Conservation (phyloP, 768 basidiomycete genomes). For the Pulveroboletus ravenelii region DNA sequence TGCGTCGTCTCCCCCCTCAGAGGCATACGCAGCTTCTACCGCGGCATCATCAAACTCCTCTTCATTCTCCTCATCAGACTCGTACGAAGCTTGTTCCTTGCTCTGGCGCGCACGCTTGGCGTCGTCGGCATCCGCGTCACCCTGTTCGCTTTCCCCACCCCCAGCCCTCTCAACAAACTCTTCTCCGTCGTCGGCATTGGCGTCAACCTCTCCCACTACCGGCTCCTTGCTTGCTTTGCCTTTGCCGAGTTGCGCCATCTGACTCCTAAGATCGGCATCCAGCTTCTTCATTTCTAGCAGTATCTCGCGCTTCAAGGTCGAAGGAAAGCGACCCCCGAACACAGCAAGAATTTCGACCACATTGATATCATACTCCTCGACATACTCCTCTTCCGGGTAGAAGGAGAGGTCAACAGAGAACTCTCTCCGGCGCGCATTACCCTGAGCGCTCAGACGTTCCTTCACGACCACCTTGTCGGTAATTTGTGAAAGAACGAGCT, state of each 20-base stretch:
- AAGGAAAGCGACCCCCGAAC: constrained; percentile 73
- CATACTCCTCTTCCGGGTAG: constrained; percentile 83
- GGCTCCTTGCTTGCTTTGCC: constrained; percentile 53
- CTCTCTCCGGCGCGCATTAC: constrained; percentile 65
- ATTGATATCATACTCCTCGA: constrained; percentile 73
- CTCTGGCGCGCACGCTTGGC: constrained; percentile 68
- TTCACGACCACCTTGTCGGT: constrained; percentile 78
- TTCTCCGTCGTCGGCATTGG: constrained; percentile 52
- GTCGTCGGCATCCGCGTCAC: constrained; percentile 79
- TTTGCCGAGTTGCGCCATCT: constrained; percentile 79
- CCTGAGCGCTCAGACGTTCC: constrained; percentile 66
- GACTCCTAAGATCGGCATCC: constrained; percentile 70
- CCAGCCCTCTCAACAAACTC: constrained; percentile 39
- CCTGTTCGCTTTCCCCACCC: constrained; percentile 71
- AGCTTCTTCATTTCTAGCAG: constrained; percentile 80
- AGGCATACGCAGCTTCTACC: constrained; percentile 61
- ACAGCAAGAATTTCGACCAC: constrained; percentile 66
- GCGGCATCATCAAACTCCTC: constrained; percentile 47
- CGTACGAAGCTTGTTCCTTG: constrained; percentile 74
- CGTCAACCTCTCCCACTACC: constrained; percentile 40
- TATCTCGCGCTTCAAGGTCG: constrained; percentile 81
- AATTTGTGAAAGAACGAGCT: constrained; percentile 82
- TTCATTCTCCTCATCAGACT: constrained; percentile 46
- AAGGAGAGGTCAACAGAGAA: constrained; percentile 81
- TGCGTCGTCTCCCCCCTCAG: constrained; percentile 39